Conservation (phyloP, 768 basidiomycete genomes). For the Daedaleopsis nitida region DNA sequence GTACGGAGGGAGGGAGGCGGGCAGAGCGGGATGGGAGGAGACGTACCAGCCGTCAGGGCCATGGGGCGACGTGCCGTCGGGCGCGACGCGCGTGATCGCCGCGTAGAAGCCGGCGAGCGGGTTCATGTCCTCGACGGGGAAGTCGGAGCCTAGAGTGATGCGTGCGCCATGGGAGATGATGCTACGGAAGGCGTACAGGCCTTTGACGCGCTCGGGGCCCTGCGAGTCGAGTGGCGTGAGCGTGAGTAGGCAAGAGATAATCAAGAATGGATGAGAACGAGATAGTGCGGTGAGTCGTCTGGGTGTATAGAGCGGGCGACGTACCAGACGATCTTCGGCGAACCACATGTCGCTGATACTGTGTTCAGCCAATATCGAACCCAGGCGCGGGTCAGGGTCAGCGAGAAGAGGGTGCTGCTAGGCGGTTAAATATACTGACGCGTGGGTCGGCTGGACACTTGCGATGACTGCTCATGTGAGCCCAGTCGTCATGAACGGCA, state of each 20-base stretch:
- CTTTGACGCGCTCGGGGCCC: constrained; percentile 84
- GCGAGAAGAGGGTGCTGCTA: not conserved
- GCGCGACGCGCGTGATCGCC: constrained; percentile 76
- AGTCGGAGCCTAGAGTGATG: constrained; percentile 85
- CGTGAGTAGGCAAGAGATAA: constrained; percentile 6
- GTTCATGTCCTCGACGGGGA: constrained; percentile 86
- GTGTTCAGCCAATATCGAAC: constrained; percentile 5
- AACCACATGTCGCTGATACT: constrained; percentile 90
- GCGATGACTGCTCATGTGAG: constrained; percentile 67
- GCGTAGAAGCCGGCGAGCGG: constrained; percentile 87
- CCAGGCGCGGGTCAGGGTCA: constrained; percentile 5
- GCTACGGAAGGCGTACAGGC: constrained; percentile 85
- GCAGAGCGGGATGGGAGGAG: not conserved
- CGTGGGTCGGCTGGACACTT: constrained; percentile 90
- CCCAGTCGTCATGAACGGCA: too few relatives aligned
- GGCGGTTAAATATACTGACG: constrained; percentile 45
- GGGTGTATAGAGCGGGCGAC: constrained; percentile 20
- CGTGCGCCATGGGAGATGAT: constrained; percentile 63
- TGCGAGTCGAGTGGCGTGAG: constrained; percentile 34
- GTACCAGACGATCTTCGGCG: constrained; percentile 77
- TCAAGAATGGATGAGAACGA: not conserved
- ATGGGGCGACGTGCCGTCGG: constrained; percentile 75
- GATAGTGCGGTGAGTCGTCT: not conserved
- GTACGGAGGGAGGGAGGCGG: not conserved
- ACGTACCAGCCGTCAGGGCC: constrained; percentile 81